Base-by-base conservation (phyloP, 768 basidiomycete genomes). In the Cystobasidium onofrii region DNA sequence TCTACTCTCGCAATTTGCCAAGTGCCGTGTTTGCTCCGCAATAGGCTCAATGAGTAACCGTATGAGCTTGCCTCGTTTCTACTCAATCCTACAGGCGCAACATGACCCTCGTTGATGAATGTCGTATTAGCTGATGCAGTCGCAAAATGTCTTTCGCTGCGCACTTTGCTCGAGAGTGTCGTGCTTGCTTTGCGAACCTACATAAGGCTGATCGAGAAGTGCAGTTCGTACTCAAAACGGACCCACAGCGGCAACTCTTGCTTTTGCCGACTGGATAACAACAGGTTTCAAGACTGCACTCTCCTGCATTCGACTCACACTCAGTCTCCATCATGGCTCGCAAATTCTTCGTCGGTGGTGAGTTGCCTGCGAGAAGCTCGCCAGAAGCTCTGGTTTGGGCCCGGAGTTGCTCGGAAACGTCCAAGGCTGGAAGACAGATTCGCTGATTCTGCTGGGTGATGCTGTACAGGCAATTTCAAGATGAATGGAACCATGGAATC, bases 291-390 rank as follows among this genome's bases (percentile, higher is more conserved):
- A 33, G 4, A 39, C 2, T 6, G 7, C 36, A 41, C 9, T 31
- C 9, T 17, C 36, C 63, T 64, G 63, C 10, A 12, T 2, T 64
- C 34, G 3, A 36, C 25, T 34, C 15, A 13, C 29, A 39, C 36
- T 15, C 33, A 52, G 6, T 31, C 17, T 67, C 33, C 52, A 74
- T 39, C 52, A 76, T 76, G 75, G 74, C 88, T 75, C 91, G 92
- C 80, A 84, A 87, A 81, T 95, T 94, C 84, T 94, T 96, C 80
- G 92, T 91, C 78, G 95, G 95, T 76, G 91, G 81, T 75, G 75
- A 63, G 74, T 74, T n/a, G n/a, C n/a, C n/a, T n/a, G n/a, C n/a
- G n/a, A n/a, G n/a, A n/a, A n/a, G n/a, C n/a, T n/a, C n/a, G n/a
- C n/a, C n/a, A n/a, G n/a, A n/a, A n/a, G n/a, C n/a, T n/a, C n/a